These are phyloP conservation scores for Chaetomium strumarium DNA, from an alignment of 2,329 filamentous ascomycete species.

Conservation along the genomic window DNA sequence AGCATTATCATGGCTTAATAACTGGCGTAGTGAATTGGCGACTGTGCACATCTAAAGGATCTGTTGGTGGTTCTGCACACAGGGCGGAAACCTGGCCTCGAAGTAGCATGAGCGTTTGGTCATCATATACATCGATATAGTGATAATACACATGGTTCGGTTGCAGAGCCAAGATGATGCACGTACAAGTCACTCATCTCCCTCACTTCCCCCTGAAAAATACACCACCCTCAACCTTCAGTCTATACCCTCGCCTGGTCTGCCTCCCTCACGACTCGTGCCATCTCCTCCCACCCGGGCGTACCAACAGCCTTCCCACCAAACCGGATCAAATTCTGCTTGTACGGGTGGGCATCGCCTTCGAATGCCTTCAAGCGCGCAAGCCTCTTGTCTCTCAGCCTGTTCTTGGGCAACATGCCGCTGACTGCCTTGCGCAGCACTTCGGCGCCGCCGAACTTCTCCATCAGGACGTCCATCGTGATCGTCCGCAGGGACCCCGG, in stretches of 20 bases:
- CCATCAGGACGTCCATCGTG: slow-evolving; percentile 92
- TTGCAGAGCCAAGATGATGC: no score
- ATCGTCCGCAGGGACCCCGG: slow-evolving; percentile 82
- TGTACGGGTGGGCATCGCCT: slow-evolving; percentile 85
- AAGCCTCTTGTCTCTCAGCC: slow-evolving; percentile 79
- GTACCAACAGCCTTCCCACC: slow-evolving; percentile 51
- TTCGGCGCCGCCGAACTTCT: slow-evolving; percentile 89
- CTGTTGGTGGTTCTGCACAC: no score
- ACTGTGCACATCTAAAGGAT: no score
- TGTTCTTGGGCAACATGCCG: slow-evolving; percentile 97
- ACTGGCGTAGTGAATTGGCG: no score
- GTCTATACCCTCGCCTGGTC: slow-evolving; percentile 48
- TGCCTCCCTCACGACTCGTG: slow-evolving; percentile 44
- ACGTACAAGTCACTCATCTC: neutral
- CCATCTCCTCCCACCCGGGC: slow-evolving; percentile 48
- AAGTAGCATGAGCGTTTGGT: no score
- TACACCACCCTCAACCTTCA: neutral
- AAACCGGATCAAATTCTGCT: slow-evolving; percentile 75
- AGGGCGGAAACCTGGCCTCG: no score
- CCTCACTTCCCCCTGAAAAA: neutral
- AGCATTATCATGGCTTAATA: no score
- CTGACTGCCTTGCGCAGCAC: slow-evolving; percentile 85
- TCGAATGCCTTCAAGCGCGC: slow-evolving; percentile 93
- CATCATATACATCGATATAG: no score
- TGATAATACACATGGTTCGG: no score